Evolutionary conservation across 2,329 filamentous ascomycete species (phyloP), one percentile per base, ranked within the genome.

Genomic region (Fusarium tuaranense): DNA sequence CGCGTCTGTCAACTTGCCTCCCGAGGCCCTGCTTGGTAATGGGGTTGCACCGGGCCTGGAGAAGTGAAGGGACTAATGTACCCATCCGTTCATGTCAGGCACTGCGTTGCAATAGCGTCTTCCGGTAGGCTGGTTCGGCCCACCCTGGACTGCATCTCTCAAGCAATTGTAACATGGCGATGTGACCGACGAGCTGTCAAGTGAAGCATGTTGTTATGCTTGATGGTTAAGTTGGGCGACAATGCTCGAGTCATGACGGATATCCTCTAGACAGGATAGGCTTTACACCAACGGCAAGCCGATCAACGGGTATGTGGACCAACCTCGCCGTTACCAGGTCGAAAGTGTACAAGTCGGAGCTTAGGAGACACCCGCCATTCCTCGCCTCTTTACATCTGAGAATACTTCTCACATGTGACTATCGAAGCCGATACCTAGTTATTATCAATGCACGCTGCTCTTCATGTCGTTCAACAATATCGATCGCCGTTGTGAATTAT

Each of bases 11-110:
- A 72, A 69, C 53, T 63, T 68, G 44, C 65, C 63, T 58, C 65
- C 67, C 18, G 75, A 90, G 55, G 88, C 87, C 7, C 85, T 88
- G 34, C 87, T 87, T 3, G 87, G 89, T 68, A 78, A 71, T 22
- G 78, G 79, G 57, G 87, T 86, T 3, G 84, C 85, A 63, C 87
- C 87, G 32, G 81, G 93, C 51, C 86, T 90, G 69, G 84, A 86
- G 63, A 88, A 87, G 65, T 89, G 90, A 75, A n/a, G 61, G 63
- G 62, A 65, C 68, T 65, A 63, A 74, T 67, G 68, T 63, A 70
- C 44, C 59, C 55, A 68, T 55, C 73, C 69, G 60, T 68, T 57
- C 34, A 60, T 67, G 71, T 10, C 75, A 76, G 67, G 71, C 67
- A 75, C 55, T 22, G 44, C 48, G 32, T 38, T 60, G 68, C 55